These are phyloP conservation scores for Quercus wislizeni DNA, from an alignment of 306 rosid species.

Conservation along the genomic window DNA sequence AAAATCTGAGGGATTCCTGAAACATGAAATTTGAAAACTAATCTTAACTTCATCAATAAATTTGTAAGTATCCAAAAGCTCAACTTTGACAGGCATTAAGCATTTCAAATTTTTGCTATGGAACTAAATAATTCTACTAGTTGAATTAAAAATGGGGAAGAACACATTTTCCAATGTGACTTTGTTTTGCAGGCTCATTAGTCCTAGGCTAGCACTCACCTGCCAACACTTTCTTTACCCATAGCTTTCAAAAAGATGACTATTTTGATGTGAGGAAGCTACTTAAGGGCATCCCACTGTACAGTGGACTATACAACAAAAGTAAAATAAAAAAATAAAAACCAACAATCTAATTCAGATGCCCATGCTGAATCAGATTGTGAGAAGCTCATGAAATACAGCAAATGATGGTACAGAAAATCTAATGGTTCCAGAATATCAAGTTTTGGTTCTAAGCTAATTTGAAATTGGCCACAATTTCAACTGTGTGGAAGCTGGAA, in stretches of 20 bases:
- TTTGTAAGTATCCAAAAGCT: background rate
- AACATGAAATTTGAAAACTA: conserved; percentile 18
- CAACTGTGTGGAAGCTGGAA: background rate
- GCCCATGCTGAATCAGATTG: no score
- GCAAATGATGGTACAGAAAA: no score
- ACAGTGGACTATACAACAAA: no score
- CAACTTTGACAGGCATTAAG: background rate
- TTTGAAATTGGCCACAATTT: background rate
- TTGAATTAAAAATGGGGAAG: background rate
- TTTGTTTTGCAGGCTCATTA: background rate
- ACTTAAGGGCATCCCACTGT: background rate
- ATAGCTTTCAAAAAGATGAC: background rate
- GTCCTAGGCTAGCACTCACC: background rate
- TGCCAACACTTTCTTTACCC: background rate
- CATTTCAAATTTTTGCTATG: background rate
- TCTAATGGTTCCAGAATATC: background rate
- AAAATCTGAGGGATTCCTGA: conserved; percentile 63
- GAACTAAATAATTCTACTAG: background rate
- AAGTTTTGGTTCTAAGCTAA: background rate
- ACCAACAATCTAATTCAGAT: no score
- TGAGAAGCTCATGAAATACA: no score
- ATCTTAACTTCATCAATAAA: background rate
- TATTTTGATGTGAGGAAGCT: background rate
- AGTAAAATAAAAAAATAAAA: no score
- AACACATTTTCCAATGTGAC: background rate